These are phyloP conservation scores for Novymonas esmeraldas DNA, from an alignment of 208 protist species.

Conservation along the genomic window DNA sequence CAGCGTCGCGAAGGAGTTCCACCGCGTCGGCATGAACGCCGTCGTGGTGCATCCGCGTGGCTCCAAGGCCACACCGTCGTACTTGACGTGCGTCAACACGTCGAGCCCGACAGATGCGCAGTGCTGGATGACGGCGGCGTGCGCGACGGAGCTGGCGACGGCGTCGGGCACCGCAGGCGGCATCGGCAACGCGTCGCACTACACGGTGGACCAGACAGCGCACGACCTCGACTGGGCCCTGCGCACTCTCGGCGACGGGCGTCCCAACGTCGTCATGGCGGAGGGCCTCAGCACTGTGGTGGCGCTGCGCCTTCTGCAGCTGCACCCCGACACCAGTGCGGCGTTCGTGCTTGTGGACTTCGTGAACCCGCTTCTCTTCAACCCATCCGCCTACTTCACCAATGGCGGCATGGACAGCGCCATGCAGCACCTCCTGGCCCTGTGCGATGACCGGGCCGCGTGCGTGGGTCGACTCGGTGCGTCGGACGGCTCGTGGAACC, in stretches of 20 bases:
- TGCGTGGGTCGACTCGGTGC: conserved; percentile 53
- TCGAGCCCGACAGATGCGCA: conserved; percentile 6
- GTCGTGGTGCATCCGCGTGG: conserved; percentile 60
- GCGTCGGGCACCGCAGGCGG: neutral
- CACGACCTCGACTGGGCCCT: conserved; percentile 50
- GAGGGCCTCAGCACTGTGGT: conserved; percentile 49
- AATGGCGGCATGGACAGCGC: conserved; percentile 36
- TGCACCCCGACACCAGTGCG: conserved; percentile 15
- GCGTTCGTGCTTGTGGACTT: conserved; percentile 47
- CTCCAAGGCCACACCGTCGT: conserved; percentile 25
- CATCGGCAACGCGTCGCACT: conserved; percentile 35
- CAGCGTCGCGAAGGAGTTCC: conserved; percentile 27
- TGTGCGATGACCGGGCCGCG: conserved; percentile 40
- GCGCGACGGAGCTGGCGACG: conserved; percentile 33
- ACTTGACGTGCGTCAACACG: conserved; percentile 21
- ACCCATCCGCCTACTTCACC: conserved; percentile 37
- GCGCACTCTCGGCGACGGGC: conserved; percentile 30
- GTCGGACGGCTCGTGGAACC: conserved; percentile 40
- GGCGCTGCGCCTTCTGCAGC: conserved; percentile 37
- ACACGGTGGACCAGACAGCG: conserved; percentile 36
- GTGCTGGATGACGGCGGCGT: conserved; percentile 44
- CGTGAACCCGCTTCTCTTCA: conserved; percentile 34
- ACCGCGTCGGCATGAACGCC: conserved; percentile 36
- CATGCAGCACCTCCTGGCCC: conserved; percentile 39
- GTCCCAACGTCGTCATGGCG: conserved; percentile 48